phyloP scores from a whole-genome alignment of 345 rosid genomes.

The Aegle marmelos region DNA sequence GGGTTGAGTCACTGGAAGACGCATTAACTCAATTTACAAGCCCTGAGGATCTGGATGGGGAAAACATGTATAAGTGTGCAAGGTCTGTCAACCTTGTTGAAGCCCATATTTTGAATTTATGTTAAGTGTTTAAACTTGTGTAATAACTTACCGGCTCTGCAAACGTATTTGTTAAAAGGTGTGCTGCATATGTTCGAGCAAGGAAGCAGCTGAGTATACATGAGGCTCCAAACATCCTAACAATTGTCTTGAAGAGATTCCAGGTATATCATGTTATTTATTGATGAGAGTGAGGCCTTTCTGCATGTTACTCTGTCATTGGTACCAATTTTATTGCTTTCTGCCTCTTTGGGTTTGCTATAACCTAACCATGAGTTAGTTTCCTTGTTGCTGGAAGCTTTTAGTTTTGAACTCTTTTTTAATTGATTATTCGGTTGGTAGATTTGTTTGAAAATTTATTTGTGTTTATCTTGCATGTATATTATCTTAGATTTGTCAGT shows the following conservation, averaged over 20 bases:
- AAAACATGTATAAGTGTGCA: slow-evolving; percentile 88
- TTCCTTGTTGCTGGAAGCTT: background rate
- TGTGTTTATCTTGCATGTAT: background rate
- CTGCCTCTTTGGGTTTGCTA: background rate
- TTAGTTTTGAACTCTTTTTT: background rate
- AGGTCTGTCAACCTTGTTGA: slow-evolving; percentile 39
- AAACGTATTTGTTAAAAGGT: slow-evolving; percentile 39
- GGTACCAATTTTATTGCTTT: background rate
- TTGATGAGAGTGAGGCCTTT: background rate
- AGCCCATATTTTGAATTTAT: background rate
- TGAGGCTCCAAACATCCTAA: slow-evolving; percentile 84
- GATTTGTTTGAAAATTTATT: background rate
- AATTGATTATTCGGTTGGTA: background rate
- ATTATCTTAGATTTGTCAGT: background rate
- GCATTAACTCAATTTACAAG: slow-evolving; percentile 80
- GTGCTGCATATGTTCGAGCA: slow-evolving; percentile 73
- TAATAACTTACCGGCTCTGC: background rate
- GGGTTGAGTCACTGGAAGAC: slow-evolving; percentile 82
- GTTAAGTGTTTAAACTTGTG: background rate
- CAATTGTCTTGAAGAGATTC: slow-evolving; percentile 86
- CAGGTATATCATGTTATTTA: slow-evolving; percentile 46
- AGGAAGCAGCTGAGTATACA: slow-evolving; percentile 77
- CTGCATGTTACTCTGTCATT: background rate
- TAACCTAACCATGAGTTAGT: background rate
- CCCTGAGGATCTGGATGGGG: slow-evolving; percentile 83